These are phyloP conservation scores for Arabidopsis thaliana DNA, from an alignment of 345 rosid species.

Conservation along the genomic window DNA sequence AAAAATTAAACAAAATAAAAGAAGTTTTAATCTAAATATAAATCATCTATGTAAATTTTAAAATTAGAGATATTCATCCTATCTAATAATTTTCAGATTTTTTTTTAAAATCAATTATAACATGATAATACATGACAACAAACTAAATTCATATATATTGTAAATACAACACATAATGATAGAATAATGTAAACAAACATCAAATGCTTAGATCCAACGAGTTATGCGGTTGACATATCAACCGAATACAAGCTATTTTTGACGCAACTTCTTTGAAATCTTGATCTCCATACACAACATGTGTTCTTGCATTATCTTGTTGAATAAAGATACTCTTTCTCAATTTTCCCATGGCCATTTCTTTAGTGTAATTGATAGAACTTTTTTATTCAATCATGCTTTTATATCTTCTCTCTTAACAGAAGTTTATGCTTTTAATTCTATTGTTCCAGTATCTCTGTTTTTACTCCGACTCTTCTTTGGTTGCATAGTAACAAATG, in stretches of 20 bases:
- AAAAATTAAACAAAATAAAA: no score
- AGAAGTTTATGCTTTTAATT: conserved; percentile 4
- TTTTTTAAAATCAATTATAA: no score
- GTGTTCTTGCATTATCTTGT: conserved; percentile 31
- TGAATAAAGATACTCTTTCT: neutral
- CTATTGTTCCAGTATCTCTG: conserved; percentile 10
- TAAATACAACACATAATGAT: no score
- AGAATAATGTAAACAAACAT: no score
- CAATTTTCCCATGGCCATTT: conserved; percentile 17
- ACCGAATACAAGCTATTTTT: neutral
- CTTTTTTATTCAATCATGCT: neutral
- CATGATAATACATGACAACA: no score
- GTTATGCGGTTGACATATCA: neutral
- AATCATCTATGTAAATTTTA: no score
- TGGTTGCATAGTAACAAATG: conserved; percentile 1
- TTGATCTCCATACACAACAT: neutral
- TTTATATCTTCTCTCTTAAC: neutral
- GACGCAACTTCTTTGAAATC: neutral
- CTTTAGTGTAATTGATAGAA: neutral
- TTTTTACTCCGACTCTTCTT: conserved; percentile 23
- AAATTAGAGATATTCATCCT: no score
- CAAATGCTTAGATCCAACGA: neutral
- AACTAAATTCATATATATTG: no score
- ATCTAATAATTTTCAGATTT: no score
- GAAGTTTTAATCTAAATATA: no score